Evolutionary conservation across 1,139 yeast species (phyloP), one percentile per base, ranked within the genome.

Genomic region (Kazachstania sp.): DNA sequence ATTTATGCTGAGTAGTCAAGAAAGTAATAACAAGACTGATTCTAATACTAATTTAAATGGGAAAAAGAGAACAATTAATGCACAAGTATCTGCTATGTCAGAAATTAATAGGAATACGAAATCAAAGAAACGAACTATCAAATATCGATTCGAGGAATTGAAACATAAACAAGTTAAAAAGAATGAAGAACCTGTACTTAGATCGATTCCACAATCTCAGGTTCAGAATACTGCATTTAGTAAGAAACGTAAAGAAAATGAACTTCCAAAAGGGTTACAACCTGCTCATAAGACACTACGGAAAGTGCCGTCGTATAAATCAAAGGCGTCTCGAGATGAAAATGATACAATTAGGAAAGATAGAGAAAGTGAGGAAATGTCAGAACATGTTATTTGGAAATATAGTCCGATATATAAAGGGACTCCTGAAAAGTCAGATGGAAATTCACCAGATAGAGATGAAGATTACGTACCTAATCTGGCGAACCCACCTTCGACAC

Each of bases 171-270:
- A 13, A 32, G 11, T 15, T 15, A 32, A 32, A 32, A 15, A 32
- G 7, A 32, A 7, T 11, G 36, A 32, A 32, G 36, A 32, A 15
- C 36, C 36, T 15, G 36, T 57, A 2, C 44, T 63, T 20, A 50
- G 52, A 39, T 57, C 65, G 4, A 59, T 62, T n/a, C 55, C 67
- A 9, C 61, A 59, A 4, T 57, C 66, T 2, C 62, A 60, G 41
- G 50, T 63, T 7, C 50, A 64, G 45, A 60, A 60, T 48, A 56
- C 59, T 5, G 50, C 54, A 3, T 46, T 37, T 19, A 36, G 15
- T 13, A 42, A 43, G 18, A 44, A 28, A 26, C 34, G 34, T 5
- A 19, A 23, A 13, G 18, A 20, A 3, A 34, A 13, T 39, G 50
- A 32, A 34, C 42, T 41, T 36, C 50, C 26, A 16, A 45, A 41